Conservation (phyloP, 1,284 basidiomycete genomes). For the Apiotrichum gamsii region DNA sequence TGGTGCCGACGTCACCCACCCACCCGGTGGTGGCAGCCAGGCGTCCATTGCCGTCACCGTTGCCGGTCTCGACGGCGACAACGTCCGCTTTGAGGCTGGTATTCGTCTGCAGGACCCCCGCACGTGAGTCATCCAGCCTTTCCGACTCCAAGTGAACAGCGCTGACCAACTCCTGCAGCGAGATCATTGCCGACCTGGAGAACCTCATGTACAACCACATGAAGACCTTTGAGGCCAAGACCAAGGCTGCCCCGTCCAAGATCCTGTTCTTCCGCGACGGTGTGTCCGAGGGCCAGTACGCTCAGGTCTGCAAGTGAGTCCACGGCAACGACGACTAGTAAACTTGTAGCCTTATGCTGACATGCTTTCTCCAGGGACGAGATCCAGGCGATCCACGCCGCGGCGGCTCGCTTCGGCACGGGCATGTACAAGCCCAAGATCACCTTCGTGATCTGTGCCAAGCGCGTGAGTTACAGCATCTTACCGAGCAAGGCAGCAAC, state of each 20-base stretch:
- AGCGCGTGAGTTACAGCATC: slow-evolving; percentile 23
- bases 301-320: slow-evolving; percentile 44
- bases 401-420: slow-evolving; percentile 24
- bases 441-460: slow-evolving; percentile 46
- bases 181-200: slow-evolving; percentile 32
- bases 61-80: slow-evolving; percentile 43
- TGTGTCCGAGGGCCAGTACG: slow-evolving; percentile 51
- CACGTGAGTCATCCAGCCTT: slow-evolving; percentile 27
- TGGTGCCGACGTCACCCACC: slow-evolving; percentile 43
- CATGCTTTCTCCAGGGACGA: slow-evolving; percentile 25
- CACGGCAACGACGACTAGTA: no score
- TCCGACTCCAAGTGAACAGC: no score
- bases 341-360: not conserved
- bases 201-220: slow-evolving; percentile 34
- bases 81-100: slow-evolving; percentile 41
- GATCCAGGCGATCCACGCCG: slow-evolving; percentile 27
- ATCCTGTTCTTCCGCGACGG: slow-evolving; percentile 51
- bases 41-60: slow-evolving; percentile 51
- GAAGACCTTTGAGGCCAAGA: slow-evolving; percentile 29
- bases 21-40: slow-evolving; percentile 31
- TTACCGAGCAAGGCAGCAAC: no score
- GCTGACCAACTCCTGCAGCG: slow-evolving; percentile 16
- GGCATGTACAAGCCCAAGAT: slow-evolving; percentile 41
- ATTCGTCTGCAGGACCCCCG: slow-evolving; percentile 49
- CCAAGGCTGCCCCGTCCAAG: slow-evolving; percentile 40